Evolutionary conservation across 345 rosid species (phyloP), one percentile per base, ranked within the genome.

Genomic region (Gossypium bickii): DNA sequence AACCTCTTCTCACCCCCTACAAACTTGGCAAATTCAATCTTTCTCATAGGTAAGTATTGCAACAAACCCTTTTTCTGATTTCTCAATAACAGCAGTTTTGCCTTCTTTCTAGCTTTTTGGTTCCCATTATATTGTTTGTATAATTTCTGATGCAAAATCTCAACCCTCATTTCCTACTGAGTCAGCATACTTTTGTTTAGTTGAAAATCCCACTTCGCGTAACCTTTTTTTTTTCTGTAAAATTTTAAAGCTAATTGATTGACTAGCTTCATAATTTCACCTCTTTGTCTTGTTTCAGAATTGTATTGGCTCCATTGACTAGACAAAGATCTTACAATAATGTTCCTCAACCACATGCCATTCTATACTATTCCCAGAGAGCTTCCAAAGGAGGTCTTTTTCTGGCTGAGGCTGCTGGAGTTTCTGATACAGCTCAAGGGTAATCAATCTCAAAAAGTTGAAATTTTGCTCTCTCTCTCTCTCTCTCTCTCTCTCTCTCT

Each of bases 281-380:
- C 1, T 65, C 13, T 58, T 4, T 24, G 8, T 83, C 64, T 1
- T 41, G 12, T 81, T 59, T 10, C 83, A 87, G 92, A 78, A 81
- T 86, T 76, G 88, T 88, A 68, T 76, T 89, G 24, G 92, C 92
- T 44, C 90, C 97, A 3, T 62, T 91, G 81, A 84, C 92, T 2
- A 84, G 92, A 53, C 81, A 82, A 62, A 87, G 92, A 78, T 89
- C 90, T 2, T 84, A 78, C 74, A 74, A 75, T 41, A 84, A 81
- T 57, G 86, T 88, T 72, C 93, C 94, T 71, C 91, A 87, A 81
- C 91, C 90, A 9, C 97, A 89, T 56, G 95, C 95, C 45, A 63
- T 84, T 12, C 77, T 90, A 18, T 89, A 92, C 66, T 92, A 90
- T 71, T 85, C 95, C 20, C 97, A 92, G 61, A 85, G 97, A 83